Evolutionary conservation across 2,329 filamentous ascomycete species (phyloP).

Genomic region (Hyphodiscus sp.): DNA sequence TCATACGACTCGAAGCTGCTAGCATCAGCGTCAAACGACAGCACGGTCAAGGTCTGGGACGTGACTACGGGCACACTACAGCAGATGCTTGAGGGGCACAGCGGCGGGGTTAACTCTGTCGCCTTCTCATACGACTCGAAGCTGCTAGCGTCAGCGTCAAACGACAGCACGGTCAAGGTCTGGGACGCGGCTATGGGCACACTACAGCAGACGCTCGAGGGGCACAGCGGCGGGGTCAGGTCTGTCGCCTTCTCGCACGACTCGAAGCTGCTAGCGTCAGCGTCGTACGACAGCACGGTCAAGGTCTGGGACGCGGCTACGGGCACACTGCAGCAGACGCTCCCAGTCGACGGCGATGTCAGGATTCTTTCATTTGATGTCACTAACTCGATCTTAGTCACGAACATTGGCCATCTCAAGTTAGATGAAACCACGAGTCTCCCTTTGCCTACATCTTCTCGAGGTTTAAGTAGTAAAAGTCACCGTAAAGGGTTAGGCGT

Average conservation of each 20-base stretch:
- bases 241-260: constrained; percentile 7
- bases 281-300: not conserved
- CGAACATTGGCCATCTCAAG: constrained; percentile 11
- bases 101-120: too few species aligned
- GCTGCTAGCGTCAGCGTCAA: too few species aligned
- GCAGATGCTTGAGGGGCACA: too few species aligned
- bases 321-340: constrained; percentile 5
- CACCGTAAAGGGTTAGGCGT: constrained; percentile 11
- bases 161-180: too few species aligned
- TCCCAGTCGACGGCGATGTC: constrained; percentile 11
- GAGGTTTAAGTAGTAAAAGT: constrained; percentile 9
- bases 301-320: constrained; percentile 4
- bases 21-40: too few species aligned
- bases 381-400: constrained; percentile 12
- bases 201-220: constrained; percentile 5
- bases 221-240: not conserved
- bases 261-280: not conserved
- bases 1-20: too few species aligned
- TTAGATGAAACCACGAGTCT: constrained; percentile 1
- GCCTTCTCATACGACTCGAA: too few species aligned
- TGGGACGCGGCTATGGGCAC: not conserved
- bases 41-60: too few species aligned
- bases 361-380: constrained; percentile 12
- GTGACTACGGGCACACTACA: too few species aligned
- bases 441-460: constrained; percentile 10